A percentile compares a stretch with the other conserved stretches of the same genome.
Conservation (phyloP, 208 protist species). For the Trypanosoma caninum region DNA sequence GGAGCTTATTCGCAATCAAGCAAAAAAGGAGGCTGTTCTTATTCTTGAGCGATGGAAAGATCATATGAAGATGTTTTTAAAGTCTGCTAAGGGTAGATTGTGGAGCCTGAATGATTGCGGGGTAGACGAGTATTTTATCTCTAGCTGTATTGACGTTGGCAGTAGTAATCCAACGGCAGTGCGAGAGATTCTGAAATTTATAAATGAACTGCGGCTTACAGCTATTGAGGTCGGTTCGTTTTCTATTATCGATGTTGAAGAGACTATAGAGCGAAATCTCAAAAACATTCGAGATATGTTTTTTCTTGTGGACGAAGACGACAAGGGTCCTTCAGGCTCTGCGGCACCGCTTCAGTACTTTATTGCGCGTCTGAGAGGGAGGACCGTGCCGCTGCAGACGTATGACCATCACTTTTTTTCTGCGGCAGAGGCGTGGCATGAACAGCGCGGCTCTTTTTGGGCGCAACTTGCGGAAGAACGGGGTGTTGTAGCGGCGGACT, state of each 20-base stretch:
- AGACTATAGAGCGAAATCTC: background rate
- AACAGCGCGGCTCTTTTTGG: background rate
- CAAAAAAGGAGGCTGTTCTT: constrained; percentile 25
- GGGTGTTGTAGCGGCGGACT: background rate
- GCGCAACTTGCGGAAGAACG: background rate
- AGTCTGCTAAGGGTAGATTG: constrained; percentile 36
- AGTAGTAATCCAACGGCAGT: constrained; percentile 26
- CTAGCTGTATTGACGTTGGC: constrained; percentile 45
- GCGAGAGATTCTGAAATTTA: constrained; percentile 23
- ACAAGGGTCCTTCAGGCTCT: background rate
- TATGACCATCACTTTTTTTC: constrained; percentile 28
- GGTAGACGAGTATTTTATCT: constrained; percentile 65
- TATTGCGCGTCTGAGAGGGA: constrained; percentile 7
- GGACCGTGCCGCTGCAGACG: constrained; percentile 24
- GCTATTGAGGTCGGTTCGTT: constrained; percentile 1
- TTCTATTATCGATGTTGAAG: background rate
- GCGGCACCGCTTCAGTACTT: constrained; percentile 7
- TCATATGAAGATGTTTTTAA: constrained; percentile 70
- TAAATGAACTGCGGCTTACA: constrained; percentile 33
- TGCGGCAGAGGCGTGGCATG: background rate
- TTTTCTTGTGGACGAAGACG: constrained; percentile 11
- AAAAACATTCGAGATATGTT: constrained; percentile 19
- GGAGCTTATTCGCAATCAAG: constrained; percentile 63
- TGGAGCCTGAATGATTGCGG: constrained; percentile 67
- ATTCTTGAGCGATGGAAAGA: constrained; percentile 77